Evolutionary conservation across 768 basidiomycete species (phyloP), one percentile per base, ranked within the genome.

Genomic region (Astraeus odoratus): DNA sequence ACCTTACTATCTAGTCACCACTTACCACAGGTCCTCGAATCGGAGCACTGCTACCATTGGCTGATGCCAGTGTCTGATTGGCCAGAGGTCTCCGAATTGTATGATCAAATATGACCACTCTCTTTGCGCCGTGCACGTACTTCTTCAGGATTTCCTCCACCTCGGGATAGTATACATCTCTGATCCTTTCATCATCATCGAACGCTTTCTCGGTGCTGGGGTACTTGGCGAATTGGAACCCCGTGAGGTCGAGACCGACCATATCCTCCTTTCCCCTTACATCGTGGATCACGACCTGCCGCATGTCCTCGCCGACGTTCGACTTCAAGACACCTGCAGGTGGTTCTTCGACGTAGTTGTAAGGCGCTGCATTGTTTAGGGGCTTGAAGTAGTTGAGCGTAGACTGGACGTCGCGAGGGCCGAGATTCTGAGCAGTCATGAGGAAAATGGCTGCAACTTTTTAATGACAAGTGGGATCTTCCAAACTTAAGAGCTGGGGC

Each of bases 91-190:
- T 59, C 63, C 69, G 59, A 52, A 67, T 65, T 33, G 68, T 72
- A 48, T 73, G 71, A 46, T 75, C 73, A 26, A 75, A 75, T 48
- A 75, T 60, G 51, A 70, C 53, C 34, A 72, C 61, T 27, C 58
- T 57, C 53, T 63, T 66, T 8, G 66, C 71, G 4, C 71, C 69
- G 0, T n/a, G n/a, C n/a, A 64, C 53, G 20, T 66, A 40, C 47
- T 61, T 58, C 55, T 67, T 75, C 50, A 74, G 41, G 20, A 75
- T 54, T 46, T 66, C 65, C 44, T 66, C 66, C 0, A 67, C 61
- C 55, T 76, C 73, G 29, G 56, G 47, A 48, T 75, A 75, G 46
- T 75, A 76, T 18, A 34, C 52, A 6, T 43, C 42, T 53, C 55
- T 50, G 50, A 75, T 71, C 39, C 45, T 53, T 29, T 62, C 68